Conservation (phyloP, 208 protist species). For the Lotmaria passim region DNA sequence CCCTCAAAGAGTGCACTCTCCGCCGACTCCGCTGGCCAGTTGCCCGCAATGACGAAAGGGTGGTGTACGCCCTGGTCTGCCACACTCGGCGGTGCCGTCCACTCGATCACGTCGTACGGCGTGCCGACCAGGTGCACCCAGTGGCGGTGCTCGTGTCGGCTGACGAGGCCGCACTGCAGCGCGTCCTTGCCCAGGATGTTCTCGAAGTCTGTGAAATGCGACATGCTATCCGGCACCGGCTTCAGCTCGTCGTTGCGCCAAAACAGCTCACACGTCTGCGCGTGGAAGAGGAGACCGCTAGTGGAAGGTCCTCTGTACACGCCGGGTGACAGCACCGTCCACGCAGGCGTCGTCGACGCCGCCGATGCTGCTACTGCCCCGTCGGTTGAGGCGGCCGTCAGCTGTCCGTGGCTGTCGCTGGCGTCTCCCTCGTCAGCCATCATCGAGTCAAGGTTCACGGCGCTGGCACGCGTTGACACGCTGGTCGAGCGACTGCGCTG, state of each 20-base stretch:
- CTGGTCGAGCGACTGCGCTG: conserved; percentile 14
- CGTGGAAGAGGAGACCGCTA: conserved; percentile 71
- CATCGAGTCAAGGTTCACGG: conserved; percentile 26
- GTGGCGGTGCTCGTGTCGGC: conserved; percentile 61
- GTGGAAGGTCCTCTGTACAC: conserved; percentile 45
- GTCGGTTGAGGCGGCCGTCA: neutral
- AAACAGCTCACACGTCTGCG: conserved; percentile 79
- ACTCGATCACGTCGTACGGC: conserved; percentile 81
- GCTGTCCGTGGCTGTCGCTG: neutral
- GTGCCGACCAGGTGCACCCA: conserved; percentile 89
- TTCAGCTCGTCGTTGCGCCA: conserved; percentile 85
- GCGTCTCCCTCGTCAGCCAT: conserved; percentile 5
- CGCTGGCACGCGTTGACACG: conserved; percentile 24
- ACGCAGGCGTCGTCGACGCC: conserved; percentile 6
- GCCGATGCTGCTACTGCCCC: neutral
- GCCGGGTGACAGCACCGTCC: conserved; percentile 28
- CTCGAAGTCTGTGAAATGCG: conserved; percentile 85
- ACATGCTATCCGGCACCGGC: conserved; percentile 87
- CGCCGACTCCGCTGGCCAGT: conserved; percentile 42
- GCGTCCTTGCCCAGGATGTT: conserved; percentile 75
- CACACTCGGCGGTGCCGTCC: conserved; percentile 46
- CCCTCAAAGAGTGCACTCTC: conserved; percentile 42
- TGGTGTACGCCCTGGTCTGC: conserved; percentile 59
- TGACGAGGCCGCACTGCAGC: conserved; percentile 78
- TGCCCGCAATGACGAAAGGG: conserved; percentile 48